Evolutionary conservation across 257 asterid genomes (phyloP), one percentile per base, ranked within the genome.

Genomic region (Rehmannia glutinosa): DNA sequence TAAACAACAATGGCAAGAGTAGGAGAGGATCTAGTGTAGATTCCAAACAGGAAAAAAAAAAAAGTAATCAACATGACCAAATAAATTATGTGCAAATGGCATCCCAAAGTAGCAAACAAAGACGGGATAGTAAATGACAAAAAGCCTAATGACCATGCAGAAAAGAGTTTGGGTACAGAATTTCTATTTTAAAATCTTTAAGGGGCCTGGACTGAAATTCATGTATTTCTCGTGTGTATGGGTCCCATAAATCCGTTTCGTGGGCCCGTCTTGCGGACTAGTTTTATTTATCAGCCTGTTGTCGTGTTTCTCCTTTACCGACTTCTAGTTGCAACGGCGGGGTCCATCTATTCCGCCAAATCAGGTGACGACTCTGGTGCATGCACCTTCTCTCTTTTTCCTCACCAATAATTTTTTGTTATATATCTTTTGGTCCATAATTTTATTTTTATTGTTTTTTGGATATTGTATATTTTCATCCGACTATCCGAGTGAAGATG

Each of bases 321-420:
- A 52, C 57, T 45, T 53, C 43, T 11, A 10, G 62, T 52, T 41
- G 35, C 5, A 17, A 1, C 20, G 28, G n/a, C 6, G 71, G 78
- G 73, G 20, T 54, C 76, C 71, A 52, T 51, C 38, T 4, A 1
- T 23, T 57, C 63, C 20, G 32, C 54, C n/a, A 35, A 0, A 11
- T 21, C 68, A 30, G 46, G 67, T 47, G 67, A 62, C 11, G 41
- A 41, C 17, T 5, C 42, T 36, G 47, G 47, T 71, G 70, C 76
- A 63, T 63, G 76, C 59, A 71, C 49, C 33, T n/a, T n/a, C n/a
- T n/a, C n/a, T n/a, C n/a, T 7, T 24, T 4, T 10, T 10, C 28
- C 10, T 68, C 11, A 2, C 5, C 21, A 49, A 7, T 49, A 19
- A 25, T 28, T 27, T 54, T n/a, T n/a, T n/a, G n/a, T n/a, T n/a